A percentile compares a stretch with the other conserved stretches of the same genome.
phyloP scores from a whole-genome alignment of 306 rosid genomes.

The Malus fusca region DNA sequence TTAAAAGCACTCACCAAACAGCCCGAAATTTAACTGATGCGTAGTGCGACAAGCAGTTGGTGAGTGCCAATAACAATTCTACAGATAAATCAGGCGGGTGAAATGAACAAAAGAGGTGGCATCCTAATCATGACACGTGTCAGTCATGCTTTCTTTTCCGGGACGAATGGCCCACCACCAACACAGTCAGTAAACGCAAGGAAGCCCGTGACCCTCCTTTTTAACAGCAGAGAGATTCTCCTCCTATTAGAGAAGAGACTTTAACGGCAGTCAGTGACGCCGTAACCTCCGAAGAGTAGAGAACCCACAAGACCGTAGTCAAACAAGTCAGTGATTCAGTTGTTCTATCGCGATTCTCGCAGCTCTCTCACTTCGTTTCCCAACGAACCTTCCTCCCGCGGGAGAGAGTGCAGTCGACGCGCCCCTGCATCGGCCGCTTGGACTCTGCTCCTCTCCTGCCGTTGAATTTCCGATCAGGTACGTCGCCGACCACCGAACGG shows the following conservation, averaged over 20 bases:
- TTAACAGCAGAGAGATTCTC: too few relatives aligned
- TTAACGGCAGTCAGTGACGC: background rate
- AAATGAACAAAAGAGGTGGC: background rate
- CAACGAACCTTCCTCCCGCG: background rate
- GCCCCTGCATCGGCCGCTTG: background rate
- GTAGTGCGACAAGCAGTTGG: too few relatives aligned
- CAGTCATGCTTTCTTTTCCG: background rate
- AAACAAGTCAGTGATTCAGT: background rate
- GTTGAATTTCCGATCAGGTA: conserved; percentile 3
- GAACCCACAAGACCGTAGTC: background rate
- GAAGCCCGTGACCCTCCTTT: background rate
- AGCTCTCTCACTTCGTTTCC: background rate
- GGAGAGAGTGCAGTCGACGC: background rate
- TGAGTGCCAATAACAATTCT: background rate
- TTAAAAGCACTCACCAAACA: too few relatives aligned
- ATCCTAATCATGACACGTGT: background rate
- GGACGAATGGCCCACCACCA: background rate
- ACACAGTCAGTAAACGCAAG: background rate
- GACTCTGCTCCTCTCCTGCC: background rate
- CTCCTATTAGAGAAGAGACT: too few relatives aligned
- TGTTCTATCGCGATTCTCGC: background rate
- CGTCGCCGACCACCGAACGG: background rate
- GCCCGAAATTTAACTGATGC: too few relatives aligned
- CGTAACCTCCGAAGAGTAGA: background rate
- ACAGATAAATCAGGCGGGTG: background rate